These are phyloP conservation scores for Quercus lobata DNA, from an alignment of 331 rosid genomes.

Conservation along the genomic window DNA sequence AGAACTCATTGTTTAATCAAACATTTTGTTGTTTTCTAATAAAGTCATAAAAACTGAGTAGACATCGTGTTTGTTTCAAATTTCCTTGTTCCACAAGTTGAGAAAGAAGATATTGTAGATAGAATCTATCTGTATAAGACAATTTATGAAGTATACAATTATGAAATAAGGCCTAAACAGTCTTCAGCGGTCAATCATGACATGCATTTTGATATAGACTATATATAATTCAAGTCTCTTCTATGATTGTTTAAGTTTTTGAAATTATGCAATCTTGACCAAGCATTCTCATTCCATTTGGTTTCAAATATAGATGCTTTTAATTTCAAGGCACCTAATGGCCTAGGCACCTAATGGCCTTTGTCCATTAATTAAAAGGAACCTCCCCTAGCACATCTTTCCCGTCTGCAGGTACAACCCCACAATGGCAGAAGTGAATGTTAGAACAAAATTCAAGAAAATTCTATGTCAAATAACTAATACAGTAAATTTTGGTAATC, in stretches of 20 bases:
- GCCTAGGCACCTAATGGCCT: neutral
- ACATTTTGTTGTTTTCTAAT: conserved; percentile 25
- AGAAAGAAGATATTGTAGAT: conserved; percentile 22
- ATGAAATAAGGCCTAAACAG: neutral
- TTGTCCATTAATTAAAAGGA: neutral
- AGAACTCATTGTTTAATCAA: conserved; percentile 1
- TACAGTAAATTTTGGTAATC: too few species aligned
- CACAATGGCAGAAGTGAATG: too few species aligned
- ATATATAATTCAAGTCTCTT: neutral
- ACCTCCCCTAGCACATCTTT: neutral
- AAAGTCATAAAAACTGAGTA: conserved; percentile 2
- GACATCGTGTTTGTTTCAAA: conserved; percentile 1
- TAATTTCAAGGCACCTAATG: neutral
- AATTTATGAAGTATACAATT: neutral
- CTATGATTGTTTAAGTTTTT: conserved; percentile 3
- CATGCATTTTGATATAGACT: neutral
- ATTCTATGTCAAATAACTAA: neutral
- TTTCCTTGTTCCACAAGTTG: conserved; percentile 24
- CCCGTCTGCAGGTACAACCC: too few species aligned
- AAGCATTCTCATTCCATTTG: conserved; percentile 2
- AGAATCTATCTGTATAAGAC: conserved; percentile 19
- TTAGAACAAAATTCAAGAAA: neutral
- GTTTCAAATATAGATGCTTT: neutral
- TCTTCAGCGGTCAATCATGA: conserved; percentile 12
- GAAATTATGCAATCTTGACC: conserved; percentile 3